Evolutionary conservation across 208 protist genomes (phyloP).

Genomic region (Crithidia fasciculata): DNA sequence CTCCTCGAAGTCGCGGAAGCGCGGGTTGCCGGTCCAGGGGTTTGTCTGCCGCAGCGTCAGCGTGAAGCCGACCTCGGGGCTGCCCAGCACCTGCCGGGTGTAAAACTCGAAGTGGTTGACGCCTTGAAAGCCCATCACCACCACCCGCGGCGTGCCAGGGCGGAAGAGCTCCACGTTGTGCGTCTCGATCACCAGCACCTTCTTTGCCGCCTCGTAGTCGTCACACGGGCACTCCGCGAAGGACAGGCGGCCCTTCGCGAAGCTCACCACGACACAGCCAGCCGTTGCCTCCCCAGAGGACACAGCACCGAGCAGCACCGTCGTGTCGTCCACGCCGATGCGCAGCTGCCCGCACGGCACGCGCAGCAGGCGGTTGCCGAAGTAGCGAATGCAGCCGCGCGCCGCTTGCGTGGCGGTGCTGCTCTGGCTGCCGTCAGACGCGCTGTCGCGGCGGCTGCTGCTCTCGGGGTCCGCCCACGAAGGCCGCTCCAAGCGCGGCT

Average conservation of each 20-base stretch:
- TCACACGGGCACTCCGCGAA: conserved; percentile 83
- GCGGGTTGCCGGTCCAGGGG: conserved; percentile 90
- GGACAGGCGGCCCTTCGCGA: conserved; percentile 52
- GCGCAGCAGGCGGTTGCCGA: conserved; percentile 62
- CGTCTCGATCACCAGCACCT: conserved; percentile 73
- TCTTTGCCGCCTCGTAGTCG: conserved; percentile 63
- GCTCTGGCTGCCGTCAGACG: neutral
- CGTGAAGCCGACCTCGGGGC: conserved; percentile 63
- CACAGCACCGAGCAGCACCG: conserved; percentile 64
- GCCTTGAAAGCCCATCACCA: conserved; percentile 82
- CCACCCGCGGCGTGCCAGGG: conserved; percentile 48
- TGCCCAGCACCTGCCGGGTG: conserved; percentile 72
- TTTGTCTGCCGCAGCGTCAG: conserved; percentile 78
- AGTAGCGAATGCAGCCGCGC: conserved; percentile 52
- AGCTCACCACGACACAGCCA: conserved; percentile 71
- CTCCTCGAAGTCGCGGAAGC: conserved; percentile 88
- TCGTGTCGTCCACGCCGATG: conserved; percentile 59
- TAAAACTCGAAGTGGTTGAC: conserved; percentile 86
- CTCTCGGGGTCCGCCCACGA: neutral
- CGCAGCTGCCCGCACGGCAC: conserved; percentile 79
- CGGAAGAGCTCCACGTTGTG: conserved; percentile 81
- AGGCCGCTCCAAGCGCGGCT: neutral
- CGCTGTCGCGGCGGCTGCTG: neutral
- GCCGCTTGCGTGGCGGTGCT: conserved; percentile 16
- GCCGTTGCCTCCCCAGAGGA: conserved; percentile 41